These are phyloP conservation scores for Diatrype stigma DNA, from an alignment of 2,329 filamentous ascomycete genomes.

Conservation along the genomic window DNA sequence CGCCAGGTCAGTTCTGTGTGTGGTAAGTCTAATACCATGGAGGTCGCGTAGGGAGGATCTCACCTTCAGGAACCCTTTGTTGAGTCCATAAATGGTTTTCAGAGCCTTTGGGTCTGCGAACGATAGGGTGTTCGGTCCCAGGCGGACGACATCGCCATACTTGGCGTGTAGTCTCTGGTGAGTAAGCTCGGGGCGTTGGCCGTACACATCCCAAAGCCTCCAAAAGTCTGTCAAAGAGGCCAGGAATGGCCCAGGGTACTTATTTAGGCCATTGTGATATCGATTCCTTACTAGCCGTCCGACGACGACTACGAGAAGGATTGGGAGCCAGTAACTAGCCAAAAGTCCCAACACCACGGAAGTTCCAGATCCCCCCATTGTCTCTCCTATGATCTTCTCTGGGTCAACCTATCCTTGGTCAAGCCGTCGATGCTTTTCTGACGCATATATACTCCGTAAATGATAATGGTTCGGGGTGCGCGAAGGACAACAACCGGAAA, in stretches of 20 bases:
- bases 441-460: too few relatives aligned
- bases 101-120: constrained; percentile 71
- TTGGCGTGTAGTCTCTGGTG: constrained; percentile 65
- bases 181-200: constrained; percentile 61
- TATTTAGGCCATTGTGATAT: constrained; percentile 56
- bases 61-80: constrained; percentile 77
- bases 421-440: not conserved
- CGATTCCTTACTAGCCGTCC: constrained; percentile 45
- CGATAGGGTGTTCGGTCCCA: constrained; percentile 70
- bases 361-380: constrained; percentile 13
- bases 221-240: constrained; percentile 70
- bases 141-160: constrained; percentile 68
- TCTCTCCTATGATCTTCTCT: not conserved
- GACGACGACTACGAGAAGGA: constrained; percentile 28
- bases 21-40: not conserved
- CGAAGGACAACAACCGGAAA: not conserved
- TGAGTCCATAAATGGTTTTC: constrained; percentile 74
- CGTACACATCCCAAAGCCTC: constrained; percentile 66
- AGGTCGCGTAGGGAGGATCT: constrained; percentile 7
- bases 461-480: too few relatives aligned
- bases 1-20: not conserved
- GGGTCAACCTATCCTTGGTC: constrained; percentile 10
- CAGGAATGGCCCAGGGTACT: constrained; percentile 67
- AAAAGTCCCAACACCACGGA: constrained; percentile 31
- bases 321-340: constrained; percentile 39